Conservation (phyloP, 345 rosid genomes). For the Xanthoceras sorbifolium region DNA sequence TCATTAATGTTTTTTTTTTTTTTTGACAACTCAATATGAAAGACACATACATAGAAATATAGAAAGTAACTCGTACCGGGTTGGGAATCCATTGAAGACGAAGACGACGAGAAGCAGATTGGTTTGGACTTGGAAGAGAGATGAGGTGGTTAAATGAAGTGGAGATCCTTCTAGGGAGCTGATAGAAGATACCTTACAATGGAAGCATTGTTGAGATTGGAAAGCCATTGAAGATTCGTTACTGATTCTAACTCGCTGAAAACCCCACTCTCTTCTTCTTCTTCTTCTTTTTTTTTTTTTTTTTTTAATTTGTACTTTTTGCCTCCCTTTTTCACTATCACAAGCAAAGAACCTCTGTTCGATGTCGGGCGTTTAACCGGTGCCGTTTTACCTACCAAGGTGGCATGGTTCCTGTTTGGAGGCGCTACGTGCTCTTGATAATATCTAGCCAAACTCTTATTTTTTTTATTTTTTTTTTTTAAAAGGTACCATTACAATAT, state of each 20-base stretch:
- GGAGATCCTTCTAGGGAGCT: constrained; percentile 1
- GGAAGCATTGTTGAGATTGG: constrained; percentile 13
- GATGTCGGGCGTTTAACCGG: background rate
- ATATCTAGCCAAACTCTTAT: no score
- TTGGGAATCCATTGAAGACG: constrained; percentile 28
- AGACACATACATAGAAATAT: no score
- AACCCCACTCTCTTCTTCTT: constrained; percentile 2
- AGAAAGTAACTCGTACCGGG: constrained; percentile 25
- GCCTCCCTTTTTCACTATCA: background rate
- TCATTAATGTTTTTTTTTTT: no score
- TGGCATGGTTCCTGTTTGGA: no score
- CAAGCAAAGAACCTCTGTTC: constrained; percentile 27
- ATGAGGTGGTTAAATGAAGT: constrained; percentile 12
- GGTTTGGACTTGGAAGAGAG: background rate
- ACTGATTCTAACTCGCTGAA: constrained; percentile 17
- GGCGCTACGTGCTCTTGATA: no score
- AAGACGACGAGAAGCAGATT: background rate
- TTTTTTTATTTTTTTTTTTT: no score
- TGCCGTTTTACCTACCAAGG: background rate
- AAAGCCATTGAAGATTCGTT: constrained; percentile 20
- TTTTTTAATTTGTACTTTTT: constrained; percentile 11
- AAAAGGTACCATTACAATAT: no score
- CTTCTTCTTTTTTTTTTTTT: no score
- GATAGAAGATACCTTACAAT: constrained; percentile 27
- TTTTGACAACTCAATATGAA: no score